Percentiles rank a stretch among this genome's conserved stretches.
phyloP scores from a whole-genome alignment of 768 basidiomycete species.

The Cystofilobasidium bisporidii region DNA sequence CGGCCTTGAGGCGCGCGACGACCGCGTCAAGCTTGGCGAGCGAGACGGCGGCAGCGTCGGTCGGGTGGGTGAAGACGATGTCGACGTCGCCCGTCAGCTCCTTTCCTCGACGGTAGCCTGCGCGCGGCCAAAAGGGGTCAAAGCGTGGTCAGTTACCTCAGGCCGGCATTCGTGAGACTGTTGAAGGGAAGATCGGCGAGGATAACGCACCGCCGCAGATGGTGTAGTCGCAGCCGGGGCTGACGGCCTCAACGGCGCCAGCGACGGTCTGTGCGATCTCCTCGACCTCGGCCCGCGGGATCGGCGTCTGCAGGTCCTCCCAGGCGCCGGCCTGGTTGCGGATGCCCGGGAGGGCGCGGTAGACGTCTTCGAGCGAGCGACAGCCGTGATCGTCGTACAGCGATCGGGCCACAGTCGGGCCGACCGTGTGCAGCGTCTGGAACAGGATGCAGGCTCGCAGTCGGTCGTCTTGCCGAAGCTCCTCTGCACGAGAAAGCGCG shows the following conservation, averaged over 20 bases:
- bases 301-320: conserved; percentile 52
- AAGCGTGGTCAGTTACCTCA: too few species aligned
- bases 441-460: conserved; percentile 54
- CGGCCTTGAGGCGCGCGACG: conserved; percentile 41
- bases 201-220: conserved; percentile 65
- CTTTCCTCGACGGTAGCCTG: conserved; percentile 78
- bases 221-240: conserved; percentile 60
- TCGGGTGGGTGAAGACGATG: conserved; percentile 65
- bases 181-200: too few species aligned
- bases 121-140: too few species aligned
- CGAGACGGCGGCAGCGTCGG: not conserved
- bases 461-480: conserved; percentile 46
- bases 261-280: conserved; percentile 60
- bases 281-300: conserved; percentile 65
- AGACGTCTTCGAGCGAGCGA: conserved; percentile 58
- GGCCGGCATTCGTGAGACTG: too few species aligned
- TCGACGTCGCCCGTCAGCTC: conserved; percentile 73
- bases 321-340: conserved; percentile 50
- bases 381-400: conserved; percentile 55
- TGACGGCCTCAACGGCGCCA: conserved; percentile 53
- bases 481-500: not conserved
- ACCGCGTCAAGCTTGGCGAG: conserved; percentile 35
- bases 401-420: conserved; percentile 55
- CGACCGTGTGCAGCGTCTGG: conserved; percentile 61
- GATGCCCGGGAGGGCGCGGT: conserved; percentile 41